A percentile compares a stretch with the other conserved stretches of the same genome.
Evolutionary conservation across 2,329 filamentous ascomycete genomes (phyloP).

Genomic region (Botrytis sinoallii): DNA sequence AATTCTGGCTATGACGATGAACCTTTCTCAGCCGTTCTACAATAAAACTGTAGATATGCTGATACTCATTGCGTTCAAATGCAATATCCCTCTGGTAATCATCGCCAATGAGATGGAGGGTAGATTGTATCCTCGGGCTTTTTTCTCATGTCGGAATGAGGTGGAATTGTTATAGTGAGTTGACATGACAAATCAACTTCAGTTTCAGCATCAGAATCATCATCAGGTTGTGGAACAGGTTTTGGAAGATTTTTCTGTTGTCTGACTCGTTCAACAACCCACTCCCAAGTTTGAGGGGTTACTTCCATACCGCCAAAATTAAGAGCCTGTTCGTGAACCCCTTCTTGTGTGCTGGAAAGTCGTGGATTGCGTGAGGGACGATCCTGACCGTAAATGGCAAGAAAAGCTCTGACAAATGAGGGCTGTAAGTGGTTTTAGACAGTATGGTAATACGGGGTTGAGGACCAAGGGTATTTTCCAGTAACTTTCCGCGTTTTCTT

Average conservation of each 20-base stretch:
- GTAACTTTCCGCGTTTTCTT: conserved; percentile 17
- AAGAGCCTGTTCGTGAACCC: not conserved
- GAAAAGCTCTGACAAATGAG: conserved; percentile 3
- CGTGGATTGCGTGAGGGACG: conserved; percentile 19
- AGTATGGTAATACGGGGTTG: conserved; percentile 10
- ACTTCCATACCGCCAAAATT: conserved; percentile 28
- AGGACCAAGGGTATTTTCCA: conserved; percentile 28
- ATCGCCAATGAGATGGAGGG: conserved; percentile 10
- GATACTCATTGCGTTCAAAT: not conserved
- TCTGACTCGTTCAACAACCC: not conserved
- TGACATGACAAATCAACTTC: not conserved
- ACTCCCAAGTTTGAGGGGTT: not conserved
- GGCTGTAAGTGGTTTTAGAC: conserved; percentile 30
- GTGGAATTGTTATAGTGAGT: not conserved
- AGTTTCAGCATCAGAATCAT: not conserved
- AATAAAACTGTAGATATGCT: not conserved
- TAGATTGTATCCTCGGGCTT: not conserved
- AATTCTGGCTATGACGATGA: not conserved
- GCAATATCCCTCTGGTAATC: not conserved
- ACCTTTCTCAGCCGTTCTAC: not conserved
- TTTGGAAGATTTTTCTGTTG: not conserved
- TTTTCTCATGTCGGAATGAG: not conserved
- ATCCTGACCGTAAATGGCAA: conserved; percentile 1
- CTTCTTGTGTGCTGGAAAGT: not conserved
- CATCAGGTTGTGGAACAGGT: not conserved